Conservation (phyloP, 129 eudicot genomes). For the Ambrosia artemisiifolia region DNA sequence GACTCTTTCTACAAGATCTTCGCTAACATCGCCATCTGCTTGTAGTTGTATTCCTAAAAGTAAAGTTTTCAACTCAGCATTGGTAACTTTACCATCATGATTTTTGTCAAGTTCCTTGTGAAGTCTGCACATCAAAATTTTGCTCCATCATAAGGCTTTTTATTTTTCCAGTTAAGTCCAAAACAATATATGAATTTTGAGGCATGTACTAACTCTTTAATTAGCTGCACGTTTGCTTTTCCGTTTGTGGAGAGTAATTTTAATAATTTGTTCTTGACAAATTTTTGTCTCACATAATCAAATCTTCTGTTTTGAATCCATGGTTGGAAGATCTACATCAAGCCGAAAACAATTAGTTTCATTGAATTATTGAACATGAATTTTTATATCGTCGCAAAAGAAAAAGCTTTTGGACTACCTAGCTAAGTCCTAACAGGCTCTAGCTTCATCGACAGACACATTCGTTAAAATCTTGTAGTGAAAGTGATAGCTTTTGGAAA, state of each 20-base stretch:
- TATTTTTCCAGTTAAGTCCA: not conserved
- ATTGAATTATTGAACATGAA: not conserved
- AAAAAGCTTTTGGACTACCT: not conserved
- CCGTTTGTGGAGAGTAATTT: conserved; percentile 49
- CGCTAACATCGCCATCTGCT: conserved; percentile 42
- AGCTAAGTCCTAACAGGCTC: no score
- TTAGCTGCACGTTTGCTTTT: conserved; percentile 44
- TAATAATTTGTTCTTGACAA: conserved; percentile 52
- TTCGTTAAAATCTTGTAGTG: no score
- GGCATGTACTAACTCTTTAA: conserved; percentile 39
- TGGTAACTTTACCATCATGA: conserved; percentile 40
- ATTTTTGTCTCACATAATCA: conserved; percentile 45
- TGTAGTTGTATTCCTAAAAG: conserved; percentile 54
- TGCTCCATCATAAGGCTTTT: not conserved
- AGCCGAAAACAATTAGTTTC: not conserved
- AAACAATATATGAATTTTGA: not conserved
- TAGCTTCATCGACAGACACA: no score
- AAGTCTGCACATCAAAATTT: conserved; percentile 33
- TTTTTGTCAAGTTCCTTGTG: conserved; percentile 51
- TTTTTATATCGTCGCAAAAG: not conserved
- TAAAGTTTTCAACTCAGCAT: conserved; percentile 53
- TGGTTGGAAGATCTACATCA: conserved; percentile 60
- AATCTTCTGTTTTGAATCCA: conserved; percentile 60
- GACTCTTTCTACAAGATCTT: conserved; percentile 38
- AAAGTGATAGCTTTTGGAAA: no score